Percentiles rank a stretch among this genome's conserved stretches.
Conservation (phyloP, 441 rosid genomes). For the Euphorbia corollata region DNA sequence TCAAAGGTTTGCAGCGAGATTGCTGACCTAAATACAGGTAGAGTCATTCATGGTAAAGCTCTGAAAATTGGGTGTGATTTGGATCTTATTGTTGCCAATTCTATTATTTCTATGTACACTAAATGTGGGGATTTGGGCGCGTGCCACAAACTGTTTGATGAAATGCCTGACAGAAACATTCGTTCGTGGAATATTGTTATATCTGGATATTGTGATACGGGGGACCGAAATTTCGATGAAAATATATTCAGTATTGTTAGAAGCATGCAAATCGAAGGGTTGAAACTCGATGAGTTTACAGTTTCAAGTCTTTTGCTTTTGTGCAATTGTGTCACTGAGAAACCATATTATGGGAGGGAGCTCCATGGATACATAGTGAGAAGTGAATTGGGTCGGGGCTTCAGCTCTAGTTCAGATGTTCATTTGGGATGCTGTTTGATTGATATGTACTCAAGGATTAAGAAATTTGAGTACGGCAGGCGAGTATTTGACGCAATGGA, state of each 20-base stretch:
- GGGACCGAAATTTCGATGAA: constrained; percentile 16
- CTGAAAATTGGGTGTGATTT: constrained; percentile 33
- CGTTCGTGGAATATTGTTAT: constrained; percentile 48
- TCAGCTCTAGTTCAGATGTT: constrained; percentile 27
- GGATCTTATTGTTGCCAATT: constrained; percentile 42
- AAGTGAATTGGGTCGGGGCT: constrained; percentile 31
- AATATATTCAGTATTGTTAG: constrained; percentile 27
- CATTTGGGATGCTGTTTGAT: constrained; percentile 56
- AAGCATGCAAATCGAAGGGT: constrained; percentile 38
- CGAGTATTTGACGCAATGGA: constrained; percentile 40
- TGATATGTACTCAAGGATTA: constrained; percentile 45
- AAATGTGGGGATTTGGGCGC: constrained; percentile 35
- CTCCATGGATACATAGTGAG: constrained; percentile 43
- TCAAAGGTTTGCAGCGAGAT: constrained; percentile 37
- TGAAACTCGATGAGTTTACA: constrained; percentile 46
- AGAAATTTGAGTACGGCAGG: constrained; percentile 25
- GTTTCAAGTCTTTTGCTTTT: constrained; percentile 45
- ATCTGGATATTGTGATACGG: constrained; percentile 29
- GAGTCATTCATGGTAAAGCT: constrained; percentile 38
- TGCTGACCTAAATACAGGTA: constrained; percentile 35
- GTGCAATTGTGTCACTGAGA: constrained; percentile 22
- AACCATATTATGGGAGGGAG: constrained; percentile 41
- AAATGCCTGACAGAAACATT: constrained; percentile 46
- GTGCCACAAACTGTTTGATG: constrained; percentile 43
- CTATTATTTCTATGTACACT: constrained; percentile 46